Conservation (phyloP, 1,284 basidiomycete genomes). For the Trametes polyzona region DNA sequence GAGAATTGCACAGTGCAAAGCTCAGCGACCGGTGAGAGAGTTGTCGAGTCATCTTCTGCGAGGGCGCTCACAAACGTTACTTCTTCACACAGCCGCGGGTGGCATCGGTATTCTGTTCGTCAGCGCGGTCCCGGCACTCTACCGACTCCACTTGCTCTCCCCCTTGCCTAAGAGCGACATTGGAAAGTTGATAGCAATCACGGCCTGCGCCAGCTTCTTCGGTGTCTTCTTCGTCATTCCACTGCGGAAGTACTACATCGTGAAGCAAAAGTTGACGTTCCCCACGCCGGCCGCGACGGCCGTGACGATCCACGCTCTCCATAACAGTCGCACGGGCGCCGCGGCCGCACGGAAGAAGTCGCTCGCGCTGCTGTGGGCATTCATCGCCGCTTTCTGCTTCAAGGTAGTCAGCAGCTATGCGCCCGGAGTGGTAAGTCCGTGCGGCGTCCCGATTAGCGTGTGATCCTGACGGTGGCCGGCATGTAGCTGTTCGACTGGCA, state of each 20-base stretch:
- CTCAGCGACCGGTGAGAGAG: constrained; percentile 48
- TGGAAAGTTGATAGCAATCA: constrained; percentile 60
- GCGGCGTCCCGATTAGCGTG: too few relatives aligned
- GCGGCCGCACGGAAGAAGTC: constrained; percentile 62
- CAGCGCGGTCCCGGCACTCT: constrained; percentile 70
- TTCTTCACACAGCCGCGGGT: constrained; percentile 46
- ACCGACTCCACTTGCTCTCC: constrained; percentile 55
- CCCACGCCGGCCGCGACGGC: constrained; percentile 74
- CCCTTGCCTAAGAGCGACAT: constrained; percentile 50
- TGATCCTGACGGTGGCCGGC: not conserved
- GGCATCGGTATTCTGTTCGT: constrained; percentile 67
- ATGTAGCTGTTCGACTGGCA: constrained; percentile 68
- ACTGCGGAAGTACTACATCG: constrained; percentile 66
- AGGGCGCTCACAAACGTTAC: too few relatives aligned
- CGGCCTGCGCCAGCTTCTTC: constrained; percentile 62
- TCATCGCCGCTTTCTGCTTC: constrained; percentile 52
- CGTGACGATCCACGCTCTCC: constrained; percentile 68
- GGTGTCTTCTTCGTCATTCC: constrained; percentile 73
- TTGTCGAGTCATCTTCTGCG: too few relatives aligned
- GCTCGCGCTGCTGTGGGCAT: constrained; percentile 53
- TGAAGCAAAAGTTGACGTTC: constrained; percentile 71
- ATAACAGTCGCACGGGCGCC: constrained; percentile 54
- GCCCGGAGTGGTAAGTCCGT: constrained; percentile 51
- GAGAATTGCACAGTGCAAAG: constrained; percentile 68
- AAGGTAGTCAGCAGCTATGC: constrained; percentile 65